Conservation (phyloP, 2,329 filamentous ascomycete species). For the Shiraia bambusicola region DNA sequence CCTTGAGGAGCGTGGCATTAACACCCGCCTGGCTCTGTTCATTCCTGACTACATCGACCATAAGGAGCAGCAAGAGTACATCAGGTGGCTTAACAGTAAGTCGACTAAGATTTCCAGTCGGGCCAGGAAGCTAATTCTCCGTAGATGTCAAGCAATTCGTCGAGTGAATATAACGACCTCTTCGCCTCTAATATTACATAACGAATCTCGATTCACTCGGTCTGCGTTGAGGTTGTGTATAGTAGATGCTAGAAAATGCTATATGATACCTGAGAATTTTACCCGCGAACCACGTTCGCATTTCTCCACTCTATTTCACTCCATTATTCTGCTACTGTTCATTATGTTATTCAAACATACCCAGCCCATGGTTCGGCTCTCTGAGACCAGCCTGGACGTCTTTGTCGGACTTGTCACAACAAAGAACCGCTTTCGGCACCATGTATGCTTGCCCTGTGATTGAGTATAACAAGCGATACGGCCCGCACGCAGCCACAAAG, state of each 20-base stretch:
- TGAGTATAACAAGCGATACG: conserved; percentile 16
- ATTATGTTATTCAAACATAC: not conserved
- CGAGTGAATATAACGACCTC: conserved; percentile 48
- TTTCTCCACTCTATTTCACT: conserved; percentile 23
- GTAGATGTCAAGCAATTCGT: conserved; percentile 81
- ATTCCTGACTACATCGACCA: conserved; percentile 94
- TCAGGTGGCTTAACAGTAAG: conserved; percentile 74
- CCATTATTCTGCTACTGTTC: not conserved
- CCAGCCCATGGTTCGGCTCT: too few species aligned
- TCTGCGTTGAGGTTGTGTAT: conserved; percentile 25
- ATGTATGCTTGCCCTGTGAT: conserved; percentile 15
- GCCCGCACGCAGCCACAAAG: conserved; percentile 25
- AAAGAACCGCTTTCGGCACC: conserved; percentile 16
- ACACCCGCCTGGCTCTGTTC: conserved; percentile 82
- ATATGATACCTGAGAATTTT: conserved; percentile 8
- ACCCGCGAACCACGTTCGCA: conserved; percentile 16
- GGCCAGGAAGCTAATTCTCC: conserved; percentile 19
- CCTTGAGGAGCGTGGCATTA: conserved; percentile 91
- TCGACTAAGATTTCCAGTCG: conserved; percentile 2
- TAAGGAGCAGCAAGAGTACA: conserved; percentile 98
- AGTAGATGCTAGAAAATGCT: conserved; percentile 20
- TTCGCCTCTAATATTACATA: conserved; percentile 23
- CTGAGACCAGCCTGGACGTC: not conserved
- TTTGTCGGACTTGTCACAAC: conserved; percentile 5
- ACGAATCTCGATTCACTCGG: conserved; percentile 8